These are phyloP conservation scores for Pseudogymnoascus destructans DNA, from an alignment of 2,329 filamentous ascomycete species.

Conservation along the genomic window DNA sequence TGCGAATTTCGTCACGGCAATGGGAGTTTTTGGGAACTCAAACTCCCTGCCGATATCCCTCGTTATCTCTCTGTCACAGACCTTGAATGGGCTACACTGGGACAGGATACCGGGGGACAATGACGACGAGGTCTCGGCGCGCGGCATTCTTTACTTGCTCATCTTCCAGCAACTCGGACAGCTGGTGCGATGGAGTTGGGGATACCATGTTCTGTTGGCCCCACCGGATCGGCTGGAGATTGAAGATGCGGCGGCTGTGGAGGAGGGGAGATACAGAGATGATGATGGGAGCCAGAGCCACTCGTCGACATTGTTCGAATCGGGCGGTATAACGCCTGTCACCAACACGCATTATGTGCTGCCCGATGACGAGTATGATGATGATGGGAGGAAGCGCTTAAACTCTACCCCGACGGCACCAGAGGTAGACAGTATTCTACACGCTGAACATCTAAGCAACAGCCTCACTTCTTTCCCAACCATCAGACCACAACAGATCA, in stretches of 20 bases:
- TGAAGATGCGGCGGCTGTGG: slow-evolving; percentile 26
- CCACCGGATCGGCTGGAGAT: slow-evolving; percentile 59
- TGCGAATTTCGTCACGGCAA: slow-evolving; percentile 88
- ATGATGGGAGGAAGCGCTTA: slow-evolving; percentile 17
- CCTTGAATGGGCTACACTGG: slow-evolving; percentile 86
- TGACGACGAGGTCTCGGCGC: slow-evolving; percentile 83
- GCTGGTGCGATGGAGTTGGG: slow-evolving; percentile 94
- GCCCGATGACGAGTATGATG: slow-evolving; percentile 31
- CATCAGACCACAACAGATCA: slow-evolving; percentile 29
- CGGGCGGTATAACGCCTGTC: slow-evolving; percentile 25
- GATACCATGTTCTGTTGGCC: slow-evolving; percentile 86
- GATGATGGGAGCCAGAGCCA: slow-evolving; percentile 30
- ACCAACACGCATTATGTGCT: slow-evolving; percentile 22
- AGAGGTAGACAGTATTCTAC: neutral
- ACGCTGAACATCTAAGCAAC: slow-evolving; percentile 30
- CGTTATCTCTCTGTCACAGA: slow-evolving; percentile 86
- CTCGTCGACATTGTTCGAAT: slow-evolving; percentile 20
- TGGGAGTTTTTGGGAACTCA: slow-evolving; percentile 96
- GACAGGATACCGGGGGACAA: slow-evolving; percentile 82
- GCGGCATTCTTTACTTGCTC: slow-evolving; percentile 86
- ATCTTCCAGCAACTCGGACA: slow-evolving; percentile 98
- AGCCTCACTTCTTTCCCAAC: slow-evolving; percentile 52
- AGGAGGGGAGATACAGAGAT: slow-evolving; percentile 44
- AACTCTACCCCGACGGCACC: slow-evolving; percentile 23
- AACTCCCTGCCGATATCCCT: slow-evolving; percentile 96